phyloP scores from a whole-genome alignment of 495 filamentous ascomycete species.

The Podospora pseudopauciseta region DNA sequence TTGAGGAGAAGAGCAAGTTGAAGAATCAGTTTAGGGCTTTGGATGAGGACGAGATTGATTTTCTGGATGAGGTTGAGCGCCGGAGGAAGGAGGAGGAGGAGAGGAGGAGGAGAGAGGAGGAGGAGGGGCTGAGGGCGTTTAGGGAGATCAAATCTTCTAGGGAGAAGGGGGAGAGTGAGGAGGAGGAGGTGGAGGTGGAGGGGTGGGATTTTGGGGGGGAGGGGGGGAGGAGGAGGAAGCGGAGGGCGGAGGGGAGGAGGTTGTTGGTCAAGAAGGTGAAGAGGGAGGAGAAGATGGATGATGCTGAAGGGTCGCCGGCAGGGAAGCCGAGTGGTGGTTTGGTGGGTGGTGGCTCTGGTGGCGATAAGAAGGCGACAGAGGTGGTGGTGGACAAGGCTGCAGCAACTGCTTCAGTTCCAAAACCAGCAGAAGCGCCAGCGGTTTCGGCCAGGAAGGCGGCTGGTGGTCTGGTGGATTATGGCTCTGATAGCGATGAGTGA shows the following conservation, averaged over 20 bases:
- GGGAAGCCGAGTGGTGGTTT: no score
- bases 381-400: neutral
- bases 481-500: constrained; percentile 32
- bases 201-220: constrained; percentile 14
- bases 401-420: neutral
- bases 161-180: constrained; percentile 51
- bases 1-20: constrained; percentile 82
- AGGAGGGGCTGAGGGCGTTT: constrained; percentile 68
- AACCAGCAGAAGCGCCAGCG: neutral
- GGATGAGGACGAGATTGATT: constrained; percentile 92
- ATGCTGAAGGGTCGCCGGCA: no score
- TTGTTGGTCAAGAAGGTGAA: constrained; percentile 23
- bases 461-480: constrained; percentile 32
- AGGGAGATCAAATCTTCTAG: constrained; percentile 56
- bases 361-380: constrained; percentile 10
- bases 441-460: constrained; percentile 14
- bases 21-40: constrained; percentile 93
- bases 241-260: constrained; percentile 20
- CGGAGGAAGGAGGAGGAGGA: constrained; percentile 68
- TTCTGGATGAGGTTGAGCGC: constrained; percentile 74
- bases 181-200: constrained; percentile 21
- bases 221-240: neutral
- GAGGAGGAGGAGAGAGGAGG: constrained; percentile 67
- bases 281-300: constrained; percentile 25
- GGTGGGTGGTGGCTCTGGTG: constrained; percentile 22